Base-by-base conservation (phyloP, 2,329 filamentous ascomycete genomes). In the Aureobasidium musti region DNA sequence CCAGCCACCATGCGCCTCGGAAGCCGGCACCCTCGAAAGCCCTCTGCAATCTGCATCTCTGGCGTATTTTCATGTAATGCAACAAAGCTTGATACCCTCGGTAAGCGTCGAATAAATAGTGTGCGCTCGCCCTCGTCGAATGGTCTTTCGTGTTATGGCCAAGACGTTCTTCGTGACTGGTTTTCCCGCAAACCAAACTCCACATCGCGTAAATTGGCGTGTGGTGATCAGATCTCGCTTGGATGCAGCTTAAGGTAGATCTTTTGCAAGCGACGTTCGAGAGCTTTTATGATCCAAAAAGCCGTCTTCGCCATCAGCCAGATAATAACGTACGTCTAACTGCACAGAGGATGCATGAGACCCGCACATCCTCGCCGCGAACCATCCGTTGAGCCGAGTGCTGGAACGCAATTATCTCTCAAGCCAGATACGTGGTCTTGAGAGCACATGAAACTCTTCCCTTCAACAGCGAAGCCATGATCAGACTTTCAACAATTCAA, bases 171-270 rank as follows among this genome's bases (percentile, higher is more conserved):
- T 49, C 17, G 49, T 23, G 35, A 53, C 26, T 53, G 8, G 14
- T 45, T 33, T 21, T n/a, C n/a, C 35, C 59, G 45, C 30, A 14
- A 41, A 41, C 13, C 21, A 35, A 30, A 37, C 17, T 63, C 45
- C 47, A 41, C 61, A 35, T 64, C 61, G 61, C 61, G 47, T 64
- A 64, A 28, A 45, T 10, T 23, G 30, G 41, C 47, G 49, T 45
- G 26, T 45, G 61, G 33, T 43, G 61, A 64, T 64, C 61, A 52
- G 61, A 64, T 53, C 47, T 64, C 61, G 61, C 61, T 64, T 64
- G 61, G 59, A 63, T 45, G 59, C 59, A 63, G 59, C 11, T 49
- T 28, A 21, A 37, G 33, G 57, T 37, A 61, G 57, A 61, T 61
- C 57, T 23, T 30, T 49, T 13, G n/a, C 61, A 64, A 64, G 61